Percentiles rank a stretch among this genome's conserved stretches.
Conservation (phyloP, 2,329 filamentous ascomycete genomes). For the Penicillium sp. region DNA sequence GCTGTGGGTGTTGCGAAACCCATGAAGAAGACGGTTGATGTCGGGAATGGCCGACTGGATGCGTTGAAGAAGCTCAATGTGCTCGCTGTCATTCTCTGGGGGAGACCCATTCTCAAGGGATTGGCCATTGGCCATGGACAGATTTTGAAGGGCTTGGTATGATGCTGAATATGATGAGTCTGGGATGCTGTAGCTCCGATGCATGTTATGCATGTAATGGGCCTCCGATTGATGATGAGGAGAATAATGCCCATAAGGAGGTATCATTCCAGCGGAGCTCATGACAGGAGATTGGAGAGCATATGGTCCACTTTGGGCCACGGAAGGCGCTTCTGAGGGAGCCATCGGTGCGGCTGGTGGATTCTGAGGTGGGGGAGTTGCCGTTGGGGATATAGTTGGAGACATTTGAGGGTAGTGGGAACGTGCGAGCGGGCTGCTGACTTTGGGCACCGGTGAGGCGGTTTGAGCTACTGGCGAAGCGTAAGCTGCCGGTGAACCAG, state of each 20-base stretch:
- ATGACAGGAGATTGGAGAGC: slow-evolving; percentile 38
- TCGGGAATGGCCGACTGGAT: slow-evolving; percentile 49
- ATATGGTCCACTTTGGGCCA: slow-evolving; percentile 27
- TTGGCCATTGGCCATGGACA: slow-evolving; percentile 20
- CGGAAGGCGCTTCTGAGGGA: slow-evolving; percentile 25
- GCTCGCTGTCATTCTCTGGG: slow-evolving; percentile 33
- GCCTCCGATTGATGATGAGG: slow-evolving; percentile 29
- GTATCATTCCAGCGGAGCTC: slow-evolving; percentile 31
- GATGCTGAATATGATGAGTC: slow-evolving; percentile 27
- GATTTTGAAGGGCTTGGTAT: slow-evolving; percentile 32
- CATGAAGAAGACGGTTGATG: slow-evolving; percentile 42
- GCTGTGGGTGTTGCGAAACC: slow-evolving; percentile 51
- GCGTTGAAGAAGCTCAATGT: slow-evolving; percentile 41
- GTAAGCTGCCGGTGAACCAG: slow-evolving; percentile 4
- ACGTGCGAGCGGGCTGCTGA: slow-evolving; percentile 37
- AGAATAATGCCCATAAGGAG: slow-evolving; percentile 33
- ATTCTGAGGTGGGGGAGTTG: slow-evolving; percentile 22
- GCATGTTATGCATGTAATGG: slow-evolving; percentile 28
- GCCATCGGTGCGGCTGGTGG: slow-evolving; percentile 20
- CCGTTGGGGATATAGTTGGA: slow-evolving; percentile 35
- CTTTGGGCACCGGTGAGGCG: slow-evolving; percentile 31
- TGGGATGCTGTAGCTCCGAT: slow-evolving; percentile 30
- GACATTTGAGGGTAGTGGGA: slow-evolving; percentile 35
- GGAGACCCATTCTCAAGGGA: slow-evolving; percentile 33
- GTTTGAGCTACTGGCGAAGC: slow-evolving; percentile 12